Conservation (phyloP, 306 rosid species). For the Quercus mongolica region DNA sequence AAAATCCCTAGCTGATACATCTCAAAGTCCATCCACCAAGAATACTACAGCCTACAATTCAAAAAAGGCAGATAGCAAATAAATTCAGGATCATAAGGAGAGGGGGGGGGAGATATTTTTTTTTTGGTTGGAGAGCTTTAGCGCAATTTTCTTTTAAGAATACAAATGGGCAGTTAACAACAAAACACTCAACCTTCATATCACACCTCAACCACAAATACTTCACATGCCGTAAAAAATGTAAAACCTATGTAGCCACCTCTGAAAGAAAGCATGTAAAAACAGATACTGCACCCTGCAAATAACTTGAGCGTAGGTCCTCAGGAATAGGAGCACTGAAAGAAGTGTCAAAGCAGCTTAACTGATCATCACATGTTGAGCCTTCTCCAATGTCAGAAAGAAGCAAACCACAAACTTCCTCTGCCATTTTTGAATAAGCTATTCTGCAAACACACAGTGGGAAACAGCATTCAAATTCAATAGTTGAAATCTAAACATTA, state of each 20-base stretch:
- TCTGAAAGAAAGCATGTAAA: constrained; percentile 80
- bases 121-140: no score
- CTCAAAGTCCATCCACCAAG: no score
- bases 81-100: no score
- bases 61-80: no score
- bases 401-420: constrained; percentile 67
- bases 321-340: constrained; percentile 77
- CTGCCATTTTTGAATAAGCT: constrained; percentile 83
- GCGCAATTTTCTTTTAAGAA: background rate
- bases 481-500: background rate
- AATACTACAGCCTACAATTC: no score
- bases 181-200: background rate
- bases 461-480: constrained; percentile 3
- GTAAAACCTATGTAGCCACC: constrained; percentile 42
- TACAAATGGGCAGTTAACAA: background rate
- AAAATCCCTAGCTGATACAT: no score
- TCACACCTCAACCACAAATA: background rate
- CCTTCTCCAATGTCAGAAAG: constrained; percentile 61
- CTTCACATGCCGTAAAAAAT: background rate
- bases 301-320: constrained; percentile 68
- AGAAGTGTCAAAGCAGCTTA: constrained; percentile 75
- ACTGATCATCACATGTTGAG: constrained; percentile 61
- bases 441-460: constrained; percentile 44
- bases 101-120: no score
- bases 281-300: constrained; percentile 76